Percentiles rank a stretch among this genome's conserved stretches.
Evolutionary conservation across 345 rosid genomes (phyloP).

Genomic region (Laguncularia racemosa): DNA sequence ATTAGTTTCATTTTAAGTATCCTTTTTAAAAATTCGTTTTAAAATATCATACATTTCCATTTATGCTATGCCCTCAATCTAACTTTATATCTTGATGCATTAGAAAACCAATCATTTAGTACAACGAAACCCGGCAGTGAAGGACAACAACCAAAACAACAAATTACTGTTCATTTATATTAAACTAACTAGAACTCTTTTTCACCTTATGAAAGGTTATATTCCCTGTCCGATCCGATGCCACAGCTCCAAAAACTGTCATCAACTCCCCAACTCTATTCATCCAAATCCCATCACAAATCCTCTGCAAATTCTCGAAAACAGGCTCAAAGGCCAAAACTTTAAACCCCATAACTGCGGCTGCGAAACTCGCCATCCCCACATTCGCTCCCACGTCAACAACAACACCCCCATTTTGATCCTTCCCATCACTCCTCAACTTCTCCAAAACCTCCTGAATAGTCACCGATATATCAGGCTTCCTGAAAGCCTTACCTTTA

Average conservation of each 20-base stretch:
- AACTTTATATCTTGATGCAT: no score
- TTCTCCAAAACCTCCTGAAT: constrained; percentile 64
- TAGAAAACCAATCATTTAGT: no score
- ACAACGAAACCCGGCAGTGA: no score
- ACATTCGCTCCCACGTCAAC: constrained; percentile 98
- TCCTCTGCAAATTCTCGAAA: constrained; percentile 84
- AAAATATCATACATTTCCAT: no score
- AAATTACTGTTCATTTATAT: background rate
- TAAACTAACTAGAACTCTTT: background rate
- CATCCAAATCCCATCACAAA: constrained; percentile 96
- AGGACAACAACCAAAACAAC: background rate
- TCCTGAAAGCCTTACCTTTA: constrained; percentile 86
- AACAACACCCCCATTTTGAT: constrained; percentile 51
- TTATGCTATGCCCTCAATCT: no score
- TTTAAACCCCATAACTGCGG: constrained; percentile 86
- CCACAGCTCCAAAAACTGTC: constrained; percentile 85
- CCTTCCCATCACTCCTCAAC: constrained; percentile 19
- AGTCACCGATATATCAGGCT: constrained; percentile 83
- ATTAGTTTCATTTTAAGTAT: no score
- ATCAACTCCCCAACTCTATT: constrained; percentile 64
- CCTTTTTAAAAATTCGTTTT: no score
- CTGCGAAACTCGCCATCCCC: constrained; percentile 96
- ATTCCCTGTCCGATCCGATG: constrained; percentile 69
- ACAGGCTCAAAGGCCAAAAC: constrained; percentile 92
- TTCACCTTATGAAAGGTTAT: constrained; percentile 85